These are phyloP conservation scores for Paraconiothyrium brasiliense DNA, from an alignment of 2,329 filamentous ascomycete genomes.

Conservation along the genomic window DNA sequence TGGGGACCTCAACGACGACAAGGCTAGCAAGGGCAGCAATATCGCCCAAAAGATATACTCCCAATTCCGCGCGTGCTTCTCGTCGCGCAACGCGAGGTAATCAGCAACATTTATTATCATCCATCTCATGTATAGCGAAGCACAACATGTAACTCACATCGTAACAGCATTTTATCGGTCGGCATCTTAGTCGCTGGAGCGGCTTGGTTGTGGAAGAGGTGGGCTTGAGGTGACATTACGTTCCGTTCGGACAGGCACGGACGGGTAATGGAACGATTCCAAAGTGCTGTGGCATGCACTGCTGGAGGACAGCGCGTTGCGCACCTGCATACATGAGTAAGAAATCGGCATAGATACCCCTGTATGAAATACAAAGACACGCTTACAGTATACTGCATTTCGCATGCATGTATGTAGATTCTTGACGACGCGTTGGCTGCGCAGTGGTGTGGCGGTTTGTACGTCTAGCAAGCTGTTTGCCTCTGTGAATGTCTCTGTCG, in stretches of 20 bases:
- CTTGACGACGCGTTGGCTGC: constrained; percentile 1
- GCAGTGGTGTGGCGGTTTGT: constrained; percentile 1
- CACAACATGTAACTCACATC: constrained; percentile 8
- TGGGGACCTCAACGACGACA: not conserved
- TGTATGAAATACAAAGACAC: constrained; percentile 6
- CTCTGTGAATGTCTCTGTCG: not conserved
- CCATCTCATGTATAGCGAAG: not conserved
- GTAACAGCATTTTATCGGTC: constrained; percentile 5
- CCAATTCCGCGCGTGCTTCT: not conserved
- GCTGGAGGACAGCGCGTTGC: constrained; percentile 3
- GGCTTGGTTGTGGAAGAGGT: constrained; percentile 7
- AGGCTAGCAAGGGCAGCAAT: not conserved
- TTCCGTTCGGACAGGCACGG: not conserved
- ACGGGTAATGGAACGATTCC: not conserved
- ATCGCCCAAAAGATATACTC: not conserved
- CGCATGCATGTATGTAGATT: constrained; percentile 10
- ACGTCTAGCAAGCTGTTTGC: not conserved
- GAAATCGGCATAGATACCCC: constrained; percentile 12
- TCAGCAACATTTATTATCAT: constrained; percentile 3
- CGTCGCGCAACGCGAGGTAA: constrained; percentile 5
- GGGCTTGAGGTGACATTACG: constrained; percentile 1
- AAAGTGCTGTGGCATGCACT: not conserved
- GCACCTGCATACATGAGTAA: constrained; percentile 9
- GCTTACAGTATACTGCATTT: constrained; percentile 10
- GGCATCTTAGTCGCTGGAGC: constrained; percentile 7